phyloP scores from a whole-genome alignment of 2,329 filamentous ascomycete species.

The Stagonosporopsis cucurbitacearum region DNA sequence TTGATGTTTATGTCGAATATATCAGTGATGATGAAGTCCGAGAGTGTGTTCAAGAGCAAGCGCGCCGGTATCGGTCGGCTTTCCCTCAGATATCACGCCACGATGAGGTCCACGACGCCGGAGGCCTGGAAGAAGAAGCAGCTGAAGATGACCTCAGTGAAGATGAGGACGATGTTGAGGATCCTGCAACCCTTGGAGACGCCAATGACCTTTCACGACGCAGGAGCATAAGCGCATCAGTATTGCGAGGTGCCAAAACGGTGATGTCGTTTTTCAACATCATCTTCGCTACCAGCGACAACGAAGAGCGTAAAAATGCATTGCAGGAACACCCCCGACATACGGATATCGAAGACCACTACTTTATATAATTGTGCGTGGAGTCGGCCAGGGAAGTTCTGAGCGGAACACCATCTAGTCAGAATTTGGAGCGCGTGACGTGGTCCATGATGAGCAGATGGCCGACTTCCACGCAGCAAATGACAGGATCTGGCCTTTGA shows the following conservation, averaged over 20 bases:
- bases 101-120: neutral
- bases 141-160: neutral
- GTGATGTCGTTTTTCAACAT: slow-evolving; percentile 20
- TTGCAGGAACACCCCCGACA: slow-evolving; percentile 7
- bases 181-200: no score
- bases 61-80: slow-evolving; percentile 2
- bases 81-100: neutral
- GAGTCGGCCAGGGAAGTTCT: neutral
- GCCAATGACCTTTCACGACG: neutral
- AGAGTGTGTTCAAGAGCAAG: slow-evolving; percentile 11
- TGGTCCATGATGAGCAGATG: slow-evolving; percentile 14
- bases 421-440: neutral
- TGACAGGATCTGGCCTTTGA: slow-evolving; percentile 17
- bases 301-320: neutral
- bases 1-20: slow-evolving; percentile 16
- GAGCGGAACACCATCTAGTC: neutral
- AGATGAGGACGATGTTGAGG: neutral
- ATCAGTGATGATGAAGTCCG: slow-evolving; percentile 2
- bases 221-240: neutral
- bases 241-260: slow-evolving; percentile 2
- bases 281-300: slow-evolving; percentile 13
- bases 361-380: slow-evolving; percentile 6
- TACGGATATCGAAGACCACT: neutral
- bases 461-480: neutral
- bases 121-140: neutral